These are phyloP conservation scores for Ceratocystis albifundus DNA, from an alignment of 2,329 filamentous ascomycete species.

Conservation along the genomic window DNA sequence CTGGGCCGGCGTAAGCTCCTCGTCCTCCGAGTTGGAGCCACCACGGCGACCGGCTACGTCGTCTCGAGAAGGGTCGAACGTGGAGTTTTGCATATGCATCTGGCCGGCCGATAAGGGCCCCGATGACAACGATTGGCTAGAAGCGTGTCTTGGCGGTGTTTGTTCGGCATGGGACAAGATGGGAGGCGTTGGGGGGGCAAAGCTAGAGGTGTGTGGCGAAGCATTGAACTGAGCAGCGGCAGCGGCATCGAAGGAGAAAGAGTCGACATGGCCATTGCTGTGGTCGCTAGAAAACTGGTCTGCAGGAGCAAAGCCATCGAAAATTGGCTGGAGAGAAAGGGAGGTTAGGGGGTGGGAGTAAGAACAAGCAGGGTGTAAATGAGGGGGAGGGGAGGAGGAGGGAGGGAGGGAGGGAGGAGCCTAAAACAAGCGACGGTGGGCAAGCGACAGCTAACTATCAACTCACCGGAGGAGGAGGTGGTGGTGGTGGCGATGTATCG, in stretches of 20 bases:
- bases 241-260: slow-evolving; percentile 13
- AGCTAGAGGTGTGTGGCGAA: neutral
- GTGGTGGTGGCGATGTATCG: slow-evolving; percentile 35
- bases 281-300: neutral
- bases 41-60: slow-evolving; percentile 27
- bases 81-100: slow-evolving; percentile 25
- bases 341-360: slow-evolving; percentile 10
- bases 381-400: neutral
- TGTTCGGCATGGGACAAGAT: slow-evolving; percentile 22
- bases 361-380: neutral
- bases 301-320: slow-evolving; percentile 11
- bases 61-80: slow-evolving; percentile 33
- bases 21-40: slow-evolving; percentile 43
- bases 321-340: slow-evolving; percentile 16
- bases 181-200: slow-evolving; percentile 20
- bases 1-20: slow-evolving; percentile 45
- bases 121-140: neutral
- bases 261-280: neutral
- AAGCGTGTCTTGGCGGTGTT: slow-evolving; percentile 14
- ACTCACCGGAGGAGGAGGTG: slow-evolving; percentile 42
- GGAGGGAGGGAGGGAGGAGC: neutral
- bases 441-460: neutral
- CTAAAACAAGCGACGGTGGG: neutral
- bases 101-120: slow-evolving; percentile 17
- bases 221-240: neutral